Conservation (phyloP, 1,284 basidiomycete species). For the Ganoderma meredithae region DNA sequence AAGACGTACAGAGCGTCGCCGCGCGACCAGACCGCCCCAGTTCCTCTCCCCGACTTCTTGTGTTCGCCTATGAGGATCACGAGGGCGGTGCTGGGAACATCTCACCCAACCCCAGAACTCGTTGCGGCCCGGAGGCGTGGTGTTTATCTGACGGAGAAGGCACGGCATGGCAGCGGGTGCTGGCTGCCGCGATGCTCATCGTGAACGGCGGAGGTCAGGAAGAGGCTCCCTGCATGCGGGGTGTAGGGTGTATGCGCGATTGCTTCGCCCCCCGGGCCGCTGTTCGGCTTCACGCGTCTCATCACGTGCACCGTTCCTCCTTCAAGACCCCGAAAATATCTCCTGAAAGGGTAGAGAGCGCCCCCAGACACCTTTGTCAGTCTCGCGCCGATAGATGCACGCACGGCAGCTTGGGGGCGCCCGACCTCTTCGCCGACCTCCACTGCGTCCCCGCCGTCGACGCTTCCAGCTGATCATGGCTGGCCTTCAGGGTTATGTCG, state of each 20-base stretch:
- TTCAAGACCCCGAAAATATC: background rate
- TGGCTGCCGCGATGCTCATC: slow-evolving; percentile 2
- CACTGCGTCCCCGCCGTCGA: slow-evolving; percentile 16
- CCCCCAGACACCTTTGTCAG: slow-evolving; percentile 19
- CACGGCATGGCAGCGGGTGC: slow-evolving; percentile 1
- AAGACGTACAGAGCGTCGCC: background rate
- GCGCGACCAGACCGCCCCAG: background rate
- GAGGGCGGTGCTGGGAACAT: slow-evolving; percentile 9
- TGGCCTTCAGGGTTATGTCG: slow-evolving; percentile 86
- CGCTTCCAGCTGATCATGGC: slow-evolving; percentile 58
- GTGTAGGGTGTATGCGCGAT: background rate
- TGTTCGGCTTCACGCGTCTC: slow-evolving; percentile 9
- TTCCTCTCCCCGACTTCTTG: background rate
- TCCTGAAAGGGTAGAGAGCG: background rate
- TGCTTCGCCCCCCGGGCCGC: too few relatives aligned
- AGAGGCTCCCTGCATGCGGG: background rate
- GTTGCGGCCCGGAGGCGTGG: background rate
- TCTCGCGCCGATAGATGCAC: background rate
- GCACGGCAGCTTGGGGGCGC: slow-evolving; percentile 1
- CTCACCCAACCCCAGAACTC: background rate
- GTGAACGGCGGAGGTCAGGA: slow-evolving; percentile 19
- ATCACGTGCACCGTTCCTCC: slow-evolving; percentile 19
- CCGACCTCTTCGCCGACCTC: slow-evolving; percentile 8
- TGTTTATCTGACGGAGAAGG: background rate
- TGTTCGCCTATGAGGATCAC: slow-evolving; percentile 14